Evolutionary conservation across 2,329 filamentous ascomycete genomes (phyloP).

Genomic region (Geosmithia morbida): DNA sequence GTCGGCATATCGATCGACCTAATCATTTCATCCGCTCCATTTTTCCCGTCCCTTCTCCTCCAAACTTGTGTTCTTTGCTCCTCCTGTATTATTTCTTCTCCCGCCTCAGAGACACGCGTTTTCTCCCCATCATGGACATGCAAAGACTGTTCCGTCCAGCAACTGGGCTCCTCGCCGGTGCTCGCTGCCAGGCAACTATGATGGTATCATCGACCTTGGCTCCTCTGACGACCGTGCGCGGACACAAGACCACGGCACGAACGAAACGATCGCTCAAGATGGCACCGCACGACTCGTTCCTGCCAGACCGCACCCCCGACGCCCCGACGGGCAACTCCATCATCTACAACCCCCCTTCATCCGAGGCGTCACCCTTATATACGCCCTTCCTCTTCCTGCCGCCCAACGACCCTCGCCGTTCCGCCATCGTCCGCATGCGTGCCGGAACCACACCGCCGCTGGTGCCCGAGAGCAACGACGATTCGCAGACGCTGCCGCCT

Average conservation of each 20-base stretch:
- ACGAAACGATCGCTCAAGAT: constrained; percentile 45
- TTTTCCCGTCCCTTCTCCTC: background rate
- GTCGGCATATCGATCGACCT: background rate
- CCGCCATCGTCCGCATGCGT: constrained; percentile 30
- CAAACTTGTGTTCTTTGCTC: background rate
- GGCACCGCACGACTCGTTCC: constrained; percentile 45
- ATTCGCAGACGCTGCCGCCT: constrained; percentile 15
- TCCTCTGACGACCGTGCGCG: constrained; percentile 15
- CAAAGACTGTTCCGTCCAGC: constrained; percentile 18
- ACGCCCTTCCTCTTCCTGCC: constrained; percentile 56
- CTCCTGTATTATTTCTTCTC: background rate
- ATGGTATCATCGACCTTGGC: background rate
- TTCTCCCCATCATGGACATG: constrained; percentile 16
- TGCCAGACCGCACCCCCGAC: constrained; percentile 20
- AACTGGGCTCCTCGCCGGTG: constrained; percentile 14
- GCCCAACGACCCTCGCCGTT: constrained; percentile 36
- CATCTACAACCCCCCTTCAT: constrained; percentile 43
- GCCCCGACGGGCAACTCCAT: constrained; percentile 21
- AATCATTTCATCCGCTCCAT: background rate
- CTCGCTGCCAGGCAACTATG: constrained; percentile 7
- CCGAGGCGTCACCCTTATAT: constrained; percentile 42
- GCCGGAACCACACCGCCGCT: constrained; percentile 15
- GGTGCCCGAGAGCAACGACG: constrained; percentile 6
- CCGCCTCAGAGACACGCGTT: background rate
- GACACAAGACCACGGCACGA: constrained; percentile 36